Evolutionary conservation across 1,284 basidiomycete species (phyloP).

Genomic region (Ceratobasidium sp.): DNA sequence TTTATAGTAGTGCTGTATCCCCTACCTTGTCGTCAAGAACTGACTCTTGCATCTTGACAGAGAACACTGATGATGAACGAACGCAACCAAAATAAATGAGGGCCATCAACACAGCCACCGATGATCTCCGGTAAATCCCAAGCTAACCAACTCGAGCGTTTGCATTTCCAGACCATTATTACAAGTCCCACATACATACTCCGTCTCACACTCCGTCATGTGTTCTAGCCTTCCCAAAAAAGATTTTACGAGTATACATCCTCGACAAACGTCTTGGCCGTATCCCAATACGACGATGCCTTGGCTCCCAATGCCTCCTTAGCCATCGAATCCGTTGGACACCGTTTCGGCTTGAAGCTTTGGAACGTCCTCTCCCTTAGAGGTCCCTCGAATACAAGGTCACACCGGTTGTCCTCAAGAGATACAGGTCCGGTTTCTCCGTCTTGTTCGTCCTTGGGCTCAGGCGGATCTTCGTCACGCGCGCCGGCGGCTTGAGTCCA

Average conservation of each 20-base stretch:
- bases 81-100: not conserved
- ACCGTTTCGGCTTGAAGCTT: constrained; percentile 85
- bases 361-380: constrained; percentile 86
- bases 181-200: not conserved
- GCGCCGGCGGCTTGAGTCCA: constrained; percentile 94
- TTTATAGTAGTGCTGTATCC: not conserved
- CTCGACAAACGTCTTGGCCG: constrained; percentile 76
- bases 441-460: constrained; percentile 64
- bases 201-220: no score
- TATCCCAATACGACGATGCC: constrained; percentile 92
- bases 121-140: not conserved
- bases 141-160: not conserved
- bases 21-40: constrained; percentile 19
- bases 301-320: constrained; percentile 87
- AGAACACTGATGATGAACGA: constrained; percentile 6
- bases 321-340: constrained; percentile 86
- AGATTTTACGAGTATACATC: constrained; percentile 51
- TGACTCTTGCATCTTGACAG: constrained; percentile 4
- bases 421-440: constrained; percentile 61
- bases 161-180: constrained; percentile 9
- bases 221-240: no score
- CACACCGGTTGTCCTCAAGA: constrained; percentile 88
- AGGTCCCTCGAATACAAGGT: constrained; percentile 93
- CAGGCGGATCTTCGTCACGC: constrained; percentile 77
- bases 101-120: constrained; percentile 34